Evolutionary conservation across 2,329 filamentous ascomycete species (phyloP), one percentile per base, ranked within the genome.

Genomic region (Chaetomium globosum): DNA sequence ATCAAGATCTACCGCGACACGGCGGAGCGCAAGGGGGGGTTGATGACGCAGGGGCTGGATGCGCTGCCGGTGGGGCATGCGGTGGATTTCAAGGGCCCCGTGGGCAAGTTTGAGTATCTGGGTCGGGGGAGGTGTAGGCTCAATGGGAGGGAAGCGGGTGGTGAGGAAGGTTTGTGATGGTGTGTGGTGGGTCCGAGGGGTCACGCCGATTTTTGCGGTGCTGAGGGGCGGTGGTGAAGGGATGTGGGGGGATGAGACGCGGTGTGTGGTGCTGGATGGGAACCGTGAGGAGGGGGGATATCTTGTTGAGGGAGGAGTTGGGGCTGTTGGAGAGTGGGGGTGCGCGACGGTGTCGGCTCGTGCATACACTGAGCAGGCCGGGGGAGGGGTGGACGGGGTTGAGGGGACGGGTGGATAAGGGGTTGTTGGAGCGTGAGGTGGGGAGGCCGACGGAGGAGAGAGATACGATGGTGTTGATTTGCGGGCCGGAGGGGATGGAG

Each of bases 121-220:
- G 89, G 90, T 0, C 77, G 80, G 0, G 92, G 93, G 0, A 68
- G 77, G 1, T 92, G 90, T 71, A 73, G 78, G 0, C 78, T 96
- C 51, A 85, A 85, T 36, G 84, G 84, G 0, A 81, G 80, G 23
- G 75, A 80, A 80, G 64, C 80, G 88, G 10, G 77, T 71, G 0
- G 84, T 96, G 1, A 84, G 83, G 60, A 84, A 84, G 83, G 13
- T 92, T 97, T 75, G 81, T 90, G 74, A 96, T 97, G 92, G 87
- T 97, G 36, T 95, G 91, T 71, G 93, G 85, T 16, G 93, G 93
- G 6, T 91, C 87, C n/a, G n/a, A n/a, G 93, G 93, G 0, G 90
- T 97, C 73, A 97, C 93, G n/a, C 93, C 93, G 0, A 91, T 97
- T 68, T 95, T 89, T 74, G 91, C 95, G 73, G 90, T 96, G 3